phyloP scores from a whole-genome alignment of 331 rosid species.

The Erythrophleum ivorense region DNA sequence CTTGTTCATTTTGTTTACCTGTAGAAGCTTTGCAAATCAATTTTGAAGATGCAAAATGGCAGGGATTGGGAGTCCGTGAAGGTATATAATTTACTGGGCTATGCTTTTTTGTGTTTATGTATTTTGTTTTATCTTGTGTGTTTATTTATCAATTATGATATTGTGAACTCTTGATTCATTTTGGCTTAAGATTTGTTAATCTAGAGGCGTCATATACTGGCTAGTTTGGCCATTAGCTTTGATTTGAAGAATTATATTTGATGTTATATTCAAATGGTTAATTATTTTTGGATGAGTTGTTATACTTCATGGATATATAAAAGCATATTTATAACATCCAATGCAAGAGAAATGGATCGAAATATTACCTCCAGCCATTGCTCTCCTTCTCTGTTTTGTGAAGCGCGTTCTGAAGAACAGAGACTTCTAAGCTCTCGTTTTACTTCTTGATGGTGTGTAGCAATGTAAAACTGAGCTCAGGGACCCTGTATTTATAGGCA shows the following conservation, averaged over 20 bases:
- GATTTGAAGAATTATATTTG: not conserved
- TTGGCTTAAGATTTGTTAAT: constrained; percentile 10
- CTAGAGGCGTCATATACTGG: not conserved
- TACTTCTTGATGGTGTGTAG: too few species aligned
- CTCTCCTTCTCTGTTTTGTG: too few species aligned
- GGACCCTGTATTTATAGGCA: too few species aligned
- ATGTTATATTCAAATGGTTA: constrained; percentile 4
- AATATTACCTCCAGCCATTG: too few species aligned
- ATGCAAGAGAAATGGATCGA: too few species aligned
- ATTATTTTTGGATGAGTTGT: not conserved
- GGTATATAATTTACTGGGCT: constrained; percentile 50
- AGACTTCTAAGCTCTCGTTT: too few species aligned
- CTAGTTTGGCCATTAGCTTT: not conserved
- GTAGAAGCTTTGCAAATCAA: constrained; percentile 85
- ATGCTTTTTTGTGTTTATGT: not conserved
- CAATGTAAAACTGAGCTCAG: too few species aligned
- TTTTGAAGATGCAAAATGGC: constrained; percentile 58
- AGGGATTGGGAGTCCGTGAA: constrained; percentile 61
- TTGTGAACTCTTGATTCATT: not conserved
- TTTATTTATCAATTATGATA: not conserved
- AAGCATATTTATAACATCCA: too few species aligned
- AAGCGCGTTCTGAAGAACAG: too few species aligned
- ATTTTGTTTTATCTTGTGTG: not conserved
- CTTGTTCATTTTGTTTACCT: constrained; percentile 38
- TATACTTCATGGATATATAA: too few species aligned